Conservation (phyloP, 257 asterid genomes). For the Nicotiana sylvestris region DNA sequence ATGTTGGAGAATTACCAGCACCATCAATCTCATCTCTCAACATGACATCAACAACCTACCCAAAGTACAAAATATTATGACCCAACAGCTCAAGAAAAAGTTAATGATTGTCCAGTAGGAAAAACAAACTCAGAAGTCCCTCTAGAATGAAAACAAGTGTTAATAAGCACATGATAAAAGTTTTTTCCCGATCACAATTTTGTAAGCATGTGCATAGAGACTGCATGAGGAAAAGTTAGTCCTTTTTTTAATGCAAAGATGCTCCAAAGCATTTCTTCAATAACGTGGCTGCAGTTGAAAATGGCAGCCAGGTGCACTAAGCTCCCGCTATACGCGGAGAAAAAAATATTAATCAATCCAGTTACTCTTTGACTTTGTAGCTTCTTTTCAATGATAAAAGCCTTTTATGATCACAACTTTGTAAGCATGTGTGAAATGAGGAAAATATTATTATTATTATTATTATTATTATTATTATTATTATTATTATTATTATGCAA, state of each 20-base stretch:
- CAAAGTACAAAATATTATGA: not conserved
- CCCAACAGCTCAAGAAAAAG: not conserved
- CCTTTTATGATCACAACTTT: not conserved
- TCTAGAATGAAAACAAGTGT: not conserved
- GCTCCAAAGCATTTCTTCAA: conserved; percentile 1
- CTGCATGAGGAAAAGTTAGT: not conserved
- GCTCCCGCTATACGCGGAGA: too few relatives aligned
- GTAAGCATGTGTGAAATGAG: conserved; percentile 3
- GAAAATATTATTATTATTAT: not conserved
- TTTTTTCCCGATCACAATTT: not conserved
- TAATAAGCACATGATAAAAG: not conserved
- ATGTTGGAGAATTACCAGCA: conserved; percentile 14
- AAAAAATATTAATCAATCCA: not conserved
- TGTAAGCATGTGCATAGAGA: not conserved
- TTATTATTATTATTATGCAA: not conserved
- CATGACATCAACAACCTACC: not conserved
- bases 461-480: too few relatives aligned
- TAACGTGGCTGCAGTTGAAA: not conserved
- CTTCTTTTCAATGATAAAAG: not conserved
- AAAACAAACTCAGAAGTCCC: not conserved
- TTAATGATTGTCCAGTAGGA: not conserved
- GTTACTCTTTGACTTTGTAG: not conserved
- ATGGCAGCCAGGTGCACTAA: too few relatives aligned
- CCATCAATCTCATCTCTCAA: conserved; percentile 6
- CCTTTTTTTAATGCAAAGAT: not conserved